A percentile compares a stretch with the other conserved stretches of the same genome.
These are phyloP conservation scores for Teratosphaeria viscida DNA, from an alignment of 2,329 filamentous ascomycete genomes.

Conservation along the genomic window DNA sequence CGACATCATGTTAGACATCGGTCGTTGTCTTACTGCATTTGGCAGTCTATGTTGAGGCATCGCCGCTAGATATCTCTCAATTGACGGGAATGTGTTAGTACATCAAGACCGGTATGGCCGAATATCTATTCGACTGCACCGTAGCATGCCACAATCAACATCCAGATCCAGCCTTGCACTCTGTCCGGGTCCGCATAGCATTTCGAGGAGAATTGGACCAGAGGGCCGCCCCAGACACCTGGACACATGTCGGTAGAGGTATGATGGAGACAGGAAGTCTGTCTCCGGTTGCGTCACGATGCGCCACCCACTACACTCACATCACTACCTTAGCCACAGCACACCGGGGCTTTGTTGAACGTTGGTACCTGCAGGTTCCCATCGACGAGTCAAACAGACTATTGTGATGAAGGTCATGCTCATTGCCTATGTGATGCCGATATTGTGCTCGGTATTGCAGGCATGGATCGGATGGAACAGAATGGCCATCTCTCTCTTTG, in stretches of 20 bases:
- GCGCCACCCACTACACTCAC: neutral
- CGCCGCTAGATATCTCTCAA: neutral
- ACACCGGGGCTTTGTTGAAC: too few species aligned
- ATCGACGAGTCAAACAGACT: too few species aligned
- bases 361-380: too few species aligned
- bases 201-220: too few species aligned
- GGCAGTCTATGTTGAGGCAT: neutral
- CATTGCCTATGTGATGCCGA: neutral
- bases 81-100: neutral
- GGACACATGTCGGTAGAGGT: too few species aligned
- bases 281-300: neutral
- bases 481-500: neutral
- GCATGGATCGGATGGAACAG: neutral
- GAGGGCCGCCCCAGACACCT: too few species aligned
- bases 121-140: neutral
- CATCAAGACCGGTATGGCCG: neutral
- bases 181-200: too few species aligned
- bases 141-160: neutral
- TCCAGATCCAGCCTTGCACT: neutral
- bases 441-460: neutral
- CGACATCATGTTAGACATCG: neutral
- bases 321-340: neutral
- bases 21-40: neutral
- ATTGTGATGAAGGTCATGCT: too few species aligned
- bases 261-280: too few species aligned